Base-by-base conservation (phyloP, 495 filamentous ascomycete species). In the Aspergillus ellipticus region DNA sequence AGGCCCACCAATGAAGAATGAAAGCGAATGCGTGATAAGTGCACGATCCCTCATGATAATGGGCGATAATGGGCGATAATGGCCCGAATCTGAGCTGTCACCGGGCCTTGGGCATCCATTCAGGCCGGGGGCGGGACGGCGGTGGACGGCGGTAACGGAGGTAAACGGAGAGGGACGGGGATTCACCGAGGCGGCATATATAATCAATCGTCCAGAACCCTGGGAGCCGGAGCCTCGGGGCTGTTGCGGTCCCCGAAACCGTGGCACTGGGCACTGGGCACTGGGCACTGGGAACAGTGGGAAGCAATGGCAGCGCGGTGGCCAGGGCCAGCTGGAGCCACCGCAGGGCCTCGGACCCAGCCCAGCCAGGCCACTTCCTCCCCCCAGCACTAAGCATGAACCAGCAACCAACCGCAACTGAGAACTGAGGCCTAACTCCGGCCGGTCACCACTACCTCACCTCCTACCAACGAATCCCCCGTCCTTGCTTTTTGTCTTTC, bases 341-440 rank as follows among this genome's bases (percentile, higher is more conserved):
- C 31, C 31, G 31, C 42, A 19, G 42, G 42, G 42, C 17, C 42
- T 22, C 42, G 21, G 42, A 19, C 17, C n/a, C 17, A 45, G 21
- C 20, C 42, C 17, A 45, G 16, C 17, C 11, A 7, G 21, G 6
- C 16, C 20, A 45, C 42, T 19, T 7, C 20, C 41, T 20, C n/a
- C 10, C 11, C 7, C 41, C n/a, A 47, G 13, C 26, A 48, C 45
- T 48, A 48, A 48, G 45, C 22, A 29, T 48, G 45, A n/a, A 22
- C 45, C 45, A 28, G 4, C 24, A 28, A 29, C 24, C 22, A 16
- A 29, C 45, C 45, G 22, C 24, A 24, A 29, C 24, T 48, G 45
- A 48, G 45, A 24, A 29, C 24, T 48, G 45, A 48, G 45, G 45
- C 45, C 45, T 48, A 48, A 48, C 45, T 48, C 22, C 45, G 45